These are phyloP conservation scores for Gnomoniopsis smithogilvyi DNA, from an alignment of 2,329 filamentous ascomycete species.

Conservation along the genomic window DNA sequence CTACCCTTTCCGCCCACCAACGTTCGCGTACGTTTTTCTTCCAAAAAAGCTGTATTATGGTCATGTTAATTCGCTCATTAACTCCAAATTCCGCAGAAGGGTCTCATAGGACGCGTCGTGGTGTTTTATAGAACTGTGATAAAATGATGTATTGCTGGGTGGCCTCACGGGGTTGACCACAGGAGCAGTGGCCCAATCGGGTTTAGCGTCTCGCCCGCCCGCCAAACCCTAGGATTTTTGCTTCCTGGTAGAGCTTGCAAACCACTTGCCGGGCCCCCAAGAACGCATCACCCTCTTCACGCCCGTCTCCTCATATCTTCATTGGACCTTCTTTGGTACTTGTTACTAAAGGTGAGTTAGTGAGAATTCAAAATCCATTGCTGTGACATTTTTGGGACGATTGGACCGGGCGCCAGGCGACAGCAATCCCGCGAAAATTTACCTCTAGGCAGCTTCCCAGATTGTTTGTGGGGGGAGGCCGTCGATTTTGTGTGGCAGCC, in stretches of 20 bases:
- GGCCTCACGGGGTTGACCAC: not conserved
- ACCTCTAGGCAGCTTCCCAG: slow-evolving; percentile 1
- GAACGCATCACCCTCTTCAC: slow-evolving; percentile 8
- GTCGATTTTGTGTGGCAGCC: slow-evolving; percentile 19
- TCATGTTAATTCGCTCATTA: not conserved
- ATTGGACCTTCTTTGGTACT: slow-evolving; percentile 2
- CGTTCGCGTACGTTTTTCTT: not conserved
- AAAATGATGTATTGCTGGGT: not conserved
- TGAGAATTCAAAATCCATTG: not conserved
- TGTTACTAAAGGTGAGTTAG: slow-evolving; percentile 13
- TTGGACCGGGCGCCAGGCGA: not conserved
- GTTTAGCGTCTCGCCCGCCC: slow-evolving; percentile 33
- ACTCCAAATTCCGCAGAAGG: not conserved
- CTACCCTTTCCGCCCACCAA: not conserved
- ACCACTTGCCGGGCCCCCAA: slow-evolving; percentile 8
- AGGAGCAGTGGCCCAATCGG: slow-evolving; percentile 32
- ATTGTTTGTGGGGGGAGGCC: slow-evolving; percentile 9
- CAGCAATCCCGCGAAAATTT: slow-evolving; percentile 2
- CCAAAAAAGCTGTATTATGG: not conserved
- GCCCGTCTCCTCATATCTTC: slow-evolving; percentile 7
- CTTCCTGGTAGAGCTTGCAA: slow-evolving; percentile 14
- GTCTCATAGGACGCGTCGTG: not conserved
- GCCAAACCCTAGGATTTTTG: slow-evolving; percentile 38
- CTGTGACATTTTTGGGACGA: not conserved
- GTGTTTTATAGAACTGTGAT: not conserved